Evolutionary conservation across 148 eudicot species (phyloP).

Genomic region (Rhododendron ovatum): DNA sequence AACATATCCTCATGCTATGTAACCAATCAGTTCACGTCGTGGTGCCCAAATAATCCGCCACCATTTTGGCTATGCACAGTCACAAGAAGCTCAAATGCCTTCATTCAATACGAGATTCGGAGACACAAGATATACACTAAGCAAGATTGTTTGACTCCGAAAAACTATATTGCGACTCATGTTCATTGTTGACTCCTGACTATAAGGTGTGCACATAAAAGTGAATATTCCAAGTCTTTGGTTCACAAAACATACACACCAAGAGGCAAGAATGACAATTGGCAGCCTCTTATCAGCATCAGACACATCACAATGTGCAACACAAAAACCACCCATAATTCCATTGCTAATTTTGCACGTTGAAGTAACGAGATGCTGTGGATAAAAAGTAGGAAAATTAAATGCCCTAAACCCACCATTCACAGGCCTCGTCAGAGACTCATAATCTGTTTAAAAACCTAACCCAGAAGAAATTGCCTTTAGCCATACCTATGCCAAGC

Average conservation of each 20-base stretch:
- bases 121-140: not conserved
- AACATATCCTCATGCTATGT: not conserved
- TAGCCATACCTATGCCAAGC: not conserved
- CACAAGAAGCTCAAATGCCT: not conserved
- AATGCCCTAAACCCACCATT: not conserved
- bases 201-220: not conserved
- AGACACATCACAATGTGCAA: not conserved
- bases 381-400: not conserved
- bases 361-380: not conserved
- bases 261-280: not conserved
- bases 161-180: not conserved
- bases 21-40: not conserved
- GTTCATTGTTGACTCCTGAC: not conserved
- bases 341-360: no score
- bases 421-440: not conserved
- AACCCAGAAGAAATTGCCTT: not conserved
- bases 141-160: not conserved
- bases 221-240: not conserved
- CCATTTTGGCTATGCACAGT: not conserved
- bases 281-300: not conserved
- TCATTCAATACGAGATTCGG: not conserved
- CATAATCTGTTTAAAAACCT: not conserved
- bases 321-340: not conserved
- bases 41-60: not conserved
- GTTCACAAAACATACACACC: not conserved